phyloP scores from a whole-genome alignment of 2,329 filamentous ascomycete species.

The Pseudocercospora vitis region DNA sequence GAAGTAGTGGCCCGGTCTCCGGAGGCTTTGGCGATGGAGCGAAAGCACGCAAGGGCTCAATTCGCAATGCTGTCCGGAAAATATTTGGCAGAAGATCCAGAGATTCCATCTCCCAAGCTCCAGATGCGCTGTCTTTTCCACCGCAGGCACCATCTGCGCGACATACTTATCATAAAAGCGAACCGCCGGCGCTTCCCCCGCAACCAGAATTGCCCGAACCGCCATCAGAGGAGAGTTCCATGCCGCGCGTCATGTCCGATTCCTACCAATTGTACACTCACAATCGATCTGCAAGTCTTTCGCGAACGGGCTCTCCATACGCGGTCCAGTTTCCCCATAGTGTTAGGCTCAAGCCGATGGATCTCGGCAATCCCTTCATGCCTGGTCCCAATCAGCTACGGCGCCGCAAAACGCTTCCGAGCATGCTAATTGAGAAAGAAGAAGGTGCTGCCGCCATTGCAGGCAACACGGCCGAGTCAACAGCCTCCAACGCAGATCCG shows the following conservation, averaged over 20 bases:
- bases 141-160: conserved; percentile 19
- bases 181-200: conserved; percentile 27
- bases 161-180: conserved; percentile 38
- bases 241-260: conserved; percentile 7
- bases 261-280: conserved; percentile 11
- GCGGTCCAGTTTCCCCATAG: conserved; percentile 42
- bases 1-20: conserved; percentile 12
- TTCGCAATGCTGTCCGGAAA: conserved; percentile 39
- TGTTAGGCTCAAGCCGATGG: conserved; percentile 38
- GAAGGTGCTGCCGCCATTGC: conserved; percentile 27
- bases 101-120: conserved; percentile 22
- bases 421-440: conserved; percentile 30
- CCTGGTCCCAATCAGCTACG: conserved; percentile 29
- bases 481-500: conserved; percentile 2
- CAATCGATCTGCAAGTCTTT: conserved; percentile 15
- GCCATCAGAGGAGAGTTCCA: conserved; percentile 13
- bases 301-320: conserved; percentile 35
- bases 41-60: conserved; percentile 36
- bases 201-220: conserved; percentile 25
- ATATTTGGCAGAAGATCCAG: conserved; percentile 40
- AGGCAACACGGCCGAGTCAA: conserved; percentile 3
- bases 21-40: conserved; percentile 19
- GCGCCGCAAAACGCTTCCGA: conserved; percentile 38
- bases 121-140: conserved; percentile 9
- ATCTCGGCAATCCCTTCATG: conserved; percentile 37